These are phyloP conservation scores for Magnolia changhungtana DNA, from an alignment of 164 flowering plant genomes.

Conservation along the genomic window DNA sequence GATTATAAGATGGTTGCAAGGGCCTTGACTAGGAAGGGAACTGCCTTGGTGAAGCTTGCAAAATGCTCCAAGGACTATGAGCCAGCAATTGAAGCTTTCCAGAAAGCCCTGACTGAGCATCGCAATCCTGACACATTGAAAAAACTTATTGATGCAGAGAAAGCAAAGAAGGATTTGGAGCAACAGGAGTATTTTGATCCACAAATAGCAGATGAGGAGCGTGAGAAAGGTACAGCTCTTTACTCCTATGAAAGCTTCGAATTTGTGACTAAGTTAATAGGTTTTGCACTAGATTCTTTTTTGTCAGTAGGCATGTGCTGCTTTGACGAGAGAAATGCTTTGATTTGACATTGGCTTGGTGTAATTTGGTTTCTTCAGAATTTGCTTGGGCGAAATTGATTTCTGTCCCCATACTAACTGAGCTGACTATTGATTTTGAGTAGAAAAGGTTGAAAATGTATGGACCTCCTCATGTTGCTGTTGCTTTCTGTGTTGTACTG, in stretches of 20 bases:
- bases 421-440: no score
- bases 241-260: neutral
- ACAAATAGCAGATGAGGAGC: slow-evolving; percentile 82
- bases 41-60: slow-evolving; percentile 82
- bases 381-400: no score
- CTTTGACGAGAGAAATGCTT: no score
- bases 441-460: no score
- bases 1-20: slow-evolving; percentile 93
- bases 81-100: slow-evolving; percentile 87
- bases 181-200: slow-evolving; percentile 93
- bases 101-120: slow-evolving; percentile 96
- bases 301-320: no score
- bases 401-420: no score
- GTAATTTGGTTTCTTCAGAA: no score
- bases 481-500: no score
- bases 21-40: slow-evolving; percentile 94
- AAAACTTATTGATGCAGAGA: slow-evolving; percentile 92
- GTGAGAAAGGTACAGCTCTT: slow-evolving; percentile 78
- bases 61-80: slow-evolving; percentile 87
- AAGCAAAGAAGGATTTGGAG: slow-evolving; percentile 88
- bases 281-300: no score
- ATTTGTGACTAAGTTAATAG: no score
- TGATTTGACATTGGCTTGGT: no score
- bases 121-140: slow-evolving; percentile 94
- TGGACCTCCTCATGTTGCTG: no score